These are phyloP conservation scores for Fraxinus cuspidata DNA, from an alignment of 257 asterid genomes.

Conservation along the genomic window DNA sequence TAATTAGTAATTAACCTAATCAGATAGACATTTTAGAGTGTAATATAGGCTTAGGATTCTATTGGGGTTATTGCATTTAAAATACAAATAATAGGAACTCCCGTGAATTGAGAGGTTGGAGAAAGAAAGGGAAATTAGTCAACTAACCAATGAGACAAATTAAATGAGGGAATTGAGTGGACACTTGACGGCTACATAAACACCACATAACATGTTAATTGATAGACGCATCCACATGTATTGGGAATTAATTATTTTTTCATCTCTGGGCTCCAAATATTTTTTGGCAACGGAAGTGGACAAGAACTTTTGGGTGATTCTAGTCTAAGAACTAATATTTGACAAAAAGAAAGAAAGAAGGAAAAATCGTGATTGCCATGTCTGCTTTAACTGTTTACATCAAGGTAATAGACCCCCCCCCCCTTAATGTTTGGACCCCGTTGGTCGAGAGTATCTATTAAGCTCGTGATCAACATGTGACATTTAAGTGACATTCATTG, in stretches of 20 bases:
- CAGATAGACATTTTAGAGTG: no score
- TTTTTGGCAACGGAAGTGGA: neutral
- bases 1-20: constrained; percentile 9
- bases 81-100: constrained; percentile 18
- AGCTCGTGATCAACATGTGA: no score
- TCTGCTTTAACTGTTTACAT: neutral
- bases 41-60: no score
- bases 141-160: constrained; percentile 41
- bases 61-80: neutral
- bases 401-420: neutral
- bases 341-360: neutral
- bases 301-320: neutral
- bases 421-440: no score
- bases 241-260: neutral
- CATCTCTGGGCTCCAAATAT: neutral
- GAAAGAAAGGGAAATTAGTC: constrained; percentile 10
- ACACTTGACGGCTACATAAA: constrained; percentile 39
- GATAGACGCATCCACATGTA: constrained; percentile 40
- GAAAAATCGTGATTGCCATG: neutral
- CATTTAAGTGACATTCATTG: no score
- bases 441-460: neutral
- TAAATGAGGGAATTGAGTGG: constrained; percentile 32
- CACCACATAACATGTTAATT: constrained; percentile 37
- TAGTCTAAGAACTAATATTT: neutral
- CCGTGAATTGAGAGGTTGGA: constrained; percentile 31